Conservation (phyloP, 768 basidiomycete species). For the Rhodocollybia butyracea region DNA sequence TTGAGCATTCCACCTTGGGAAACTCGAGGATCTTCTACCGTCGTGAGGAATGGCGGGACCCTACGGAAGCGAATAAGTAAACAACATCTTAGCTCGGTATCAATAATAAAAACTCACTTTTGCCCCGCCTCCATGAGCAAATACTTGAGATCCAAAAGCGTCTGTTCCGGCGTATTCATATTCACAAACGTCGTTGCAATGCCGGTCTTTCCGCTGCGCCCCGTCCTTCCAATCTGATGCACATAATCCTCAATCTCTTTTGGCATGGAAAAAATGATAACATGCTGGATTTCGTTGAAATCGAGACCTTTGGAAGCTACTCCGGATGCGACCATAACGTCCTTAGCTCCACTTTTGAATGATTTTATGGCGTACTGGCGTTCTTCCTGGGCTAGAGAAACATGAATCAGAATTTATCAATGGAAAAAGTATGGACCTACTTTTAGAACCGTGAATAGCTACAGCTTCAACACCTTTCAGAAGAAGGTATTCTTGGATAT, state of each 20-base stretch:
- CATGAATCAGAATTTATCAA: not conserved
- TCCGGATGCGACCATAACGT: constrained; percentile 98
- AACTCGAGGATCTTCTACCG: constrained; percentile 87
- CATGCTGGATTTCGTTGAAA: constrained; percentile 98
- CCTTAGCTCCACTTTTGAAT: constrained; percentile 96
- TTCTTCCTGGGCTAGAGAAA: constrained; percentile 83
- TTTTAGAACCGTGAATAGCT: constrained; percentile 96
- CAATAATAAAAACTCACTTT: constrained; percentile 59
- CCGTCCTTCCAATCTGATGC: constrained; percentile 98
- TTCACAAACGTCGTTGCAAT: constrained; percentile 99
- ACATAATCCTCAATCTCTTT: constrained; percentile 99
- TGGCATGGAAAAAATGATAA: constrained; percentile 99
- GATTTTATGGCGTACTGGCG: constrained; percentile 98
- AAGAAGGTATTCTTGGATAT: constrained; percentile 96
- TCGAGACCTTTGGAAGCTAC: constrained; percentile 98
- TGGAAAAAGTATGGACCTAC: constrained; percentile 40
- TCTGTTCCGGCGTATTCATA: constrained; percentile 96
- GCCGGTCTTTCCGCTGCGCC: constrained; percentile 95
- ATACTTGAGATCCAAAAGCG: constrained; percentile 94
- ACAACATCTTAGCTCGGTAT: not conserved
- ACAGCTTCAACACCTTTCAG: constrained; percentile 98
- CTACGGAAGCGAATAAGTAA: constrained; percentile 36
- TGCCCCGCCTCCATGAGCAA: constrained; percentile 96
- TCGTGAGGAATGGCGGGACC: constrained; percentile 88
- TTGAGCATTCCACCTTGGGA: constrained; percentile 73